Evolutionary conservation across 768 basidiomycete genomes (phyloP), one percentile per base, ranked within the genome.

Genomic region (Lepiota venenata): DNA sequence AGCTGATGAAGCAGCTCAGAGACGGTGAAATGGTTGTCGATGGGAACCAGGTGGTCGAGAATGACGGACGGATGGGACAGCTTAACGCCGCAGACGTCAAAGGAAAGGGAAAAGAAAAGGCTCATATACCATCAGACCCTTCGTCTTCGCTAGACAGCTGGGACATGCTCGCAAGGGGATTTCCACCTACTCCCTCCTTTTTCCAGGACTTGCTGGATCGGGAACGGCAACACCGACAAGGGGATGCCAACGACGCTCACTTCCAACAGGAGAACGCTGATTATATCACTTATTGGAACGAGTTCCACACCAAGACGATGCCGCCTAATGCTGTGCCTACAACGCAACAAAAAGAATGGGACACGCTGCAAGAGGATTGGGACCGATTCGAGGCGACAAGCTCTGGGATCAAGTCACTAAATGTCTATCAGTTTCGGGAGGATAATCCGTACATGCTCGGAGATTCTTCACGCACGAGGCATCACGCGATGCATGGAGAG

Each of bases 1-100:
- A 78, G 18, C 76, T 97, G 22, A 96, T 97, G 93, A 81, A 79
- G 48, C 84, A 91, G 66, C 70, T 97, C 52, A 76, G 91, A 37
- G 93, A 94, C 68, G 81, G 85, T 7, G 80, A 88, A 62, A 76
- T 92, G 38, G 77, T 85, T 14, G 85, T 96, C 2, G 84, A 89
- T 45, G 90, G 87, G 16, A 85, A 93, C 63, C 70, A 85, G 48
- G 81, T 97, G 68, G 88, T 95, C 10, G 70, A 79, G 54, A 83
- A 73, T 47, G 73, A 74, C 44, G 74, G 71, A 10, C 66, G 69
- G 20, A 58, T 61, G 5, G 60, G 60, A 14, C 55, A 61, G 36
- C 61, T 62, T 6, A 35, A 51, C 15, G 38, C 41, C 22, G 35
- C 10, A 5, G 81, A 85, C 60, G 66, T 78, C 51, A 90, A 91